Conservation (phyloP, 2,329 filamentous ascomycete genomes). For the Didymellaceae sp. region DNA sequence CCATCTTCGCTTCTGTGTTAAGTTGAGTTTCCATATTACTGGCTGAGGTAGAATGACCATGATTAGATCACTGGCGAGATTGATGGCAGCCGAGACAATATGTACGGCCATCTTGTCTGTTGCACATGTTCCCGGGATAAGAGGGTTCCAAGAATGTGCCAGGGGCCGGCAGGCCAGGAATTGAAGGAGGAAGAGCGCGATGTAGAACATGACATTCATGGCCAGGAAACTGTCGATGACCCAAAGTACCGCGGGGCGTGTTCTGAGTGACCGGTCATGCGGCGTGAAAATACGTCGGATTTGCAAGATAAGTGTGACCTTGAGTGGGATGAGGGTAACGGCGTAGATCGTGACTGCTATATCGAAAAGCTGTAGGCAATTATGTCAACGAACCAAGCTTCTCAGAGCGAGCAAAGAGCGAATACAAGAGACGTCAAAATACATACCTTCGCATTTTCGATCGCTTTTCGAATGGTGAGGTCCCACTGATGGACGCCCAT, state of each 20-base stretch:
- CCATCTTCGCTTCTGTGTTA: conserved; percentile 16
- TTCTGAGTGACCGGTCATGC: background rate
- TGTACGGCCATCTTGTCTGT: conserved; percentile 21
- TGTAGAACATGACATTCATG: conserved; percentile 26
- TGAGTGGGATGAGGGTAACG: conserved; percentile 22
- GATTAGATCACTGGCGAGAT: conserved; percentile 27
- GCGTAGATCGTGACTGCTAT: conserved; percentile 19
- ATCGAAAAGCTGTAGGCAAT: conserved; percentile 17
- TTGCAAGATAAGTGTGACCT: conserved; percentile 28
- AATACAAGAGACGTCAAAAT: too few species aligned
- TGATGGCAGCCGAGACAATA: conserved; percentile 25
- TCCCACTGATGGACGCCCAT: conserved; percentile 23
- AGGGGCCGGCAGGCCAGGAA: conserved; percentile 28
- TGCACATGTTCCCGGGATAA: conserved; percentile 17
- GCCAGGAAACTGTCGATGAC: conserved; percentile 17
- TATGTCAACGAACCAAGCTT: background rate
- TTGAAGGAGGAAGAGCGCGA: conserved; percentile 24
- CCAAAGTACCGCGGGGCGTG: conserved; percentile 7
- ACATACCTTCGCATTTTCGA: conserved; percentile 16
- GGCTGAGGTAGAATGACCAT: conserved; percentile 27
- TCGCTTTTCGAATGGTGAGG: conserved; percentile 14
- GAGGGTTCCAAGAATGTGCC: conserved; percentile 22
- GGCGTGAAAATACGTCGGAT: conserved; percentile 27
- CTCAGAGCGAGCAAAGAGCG: background rate
- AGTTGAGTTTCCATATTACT: conserved; percentile 24